Evolutionary conservation across 2,329 filamentous ascomycete genomes (phyloP).

Genomic region (Diaporthe vexans): DNA sequence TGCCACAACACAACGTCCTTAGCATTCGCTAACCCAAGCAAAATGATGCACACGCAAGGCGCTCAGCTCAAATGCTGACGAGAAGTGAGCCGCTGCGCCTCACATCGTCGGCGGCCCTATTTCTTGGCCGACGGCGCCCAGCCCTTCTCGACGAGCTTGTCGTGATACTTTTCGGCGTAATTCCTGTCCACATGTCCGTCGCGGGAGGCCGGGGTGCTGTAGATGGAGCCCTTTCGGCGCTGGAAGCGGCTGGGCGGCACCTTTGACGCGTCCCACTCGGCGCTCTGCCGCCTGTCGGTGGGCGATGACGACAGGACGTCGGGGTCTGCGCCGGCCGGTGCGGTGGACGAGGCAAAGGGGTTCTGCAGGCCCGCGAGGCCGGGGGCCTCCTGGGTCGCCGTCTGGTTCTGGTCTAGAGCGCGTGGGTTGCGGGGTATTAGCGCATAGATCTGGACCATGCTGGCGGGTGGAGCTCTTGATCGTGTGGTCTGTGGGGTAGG

Average conservation of each 20-base stretch:
- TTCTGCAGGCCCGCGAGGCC: slow-evolving; percentile 40
- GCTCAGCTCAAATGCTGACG: slow-evolving; percentile 4
- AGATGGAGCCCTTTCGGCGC: slow-evolving; percentile 78
- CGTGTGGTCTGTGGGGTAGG: slow-evolving; percentile 1
- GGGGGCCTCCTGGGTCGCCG: slow-evolving; percentile 46
- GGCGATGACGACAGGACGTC: slow-evolving; percentile 51
- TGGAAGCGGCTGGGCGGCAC: slow-evolving; percentile 78
- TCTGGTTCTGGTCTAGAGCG: slow-evolving; percentile 39
- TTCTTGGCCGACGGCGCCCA: slow-evolving; percentile 46
- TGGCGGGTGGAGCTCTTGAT: not conserved
- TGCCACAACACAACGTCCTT: slow-evolving; percentile 5
- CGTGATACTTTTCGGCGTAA: slow-evolving; percentile 71
- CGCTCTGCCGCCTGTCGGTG: slow-evolving; percentile 54
- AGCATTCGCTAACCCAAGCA: not conserved
- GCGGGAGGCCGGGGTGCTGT: slow-evolving; percentile 73
- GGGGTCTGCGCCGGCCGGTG: slow-evolving; percentile 29
- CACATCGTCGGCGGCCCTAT: slow-evolving; percentile 5
- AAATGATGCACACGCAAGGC: not conserved
- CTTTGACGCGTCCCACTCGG: slow-evolving; percentile 74
- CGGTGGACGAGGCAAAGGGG: slow-evolving; percentile 19
- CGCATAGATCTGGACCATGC: not conserved
- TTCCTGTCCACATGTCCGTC: slow-evolving; percentile 75
- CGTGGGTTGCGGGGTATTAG: slow-evolving; percentile 3
- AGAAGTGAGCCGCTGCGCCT: slow-evolving; percentile 13
- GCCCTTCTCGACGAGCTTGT: slow-evolving; percentile 69